phyloP scores from a whole-genome alignment of 805 yeast genomes.

The Metschnikowia shivogae region DNA sequence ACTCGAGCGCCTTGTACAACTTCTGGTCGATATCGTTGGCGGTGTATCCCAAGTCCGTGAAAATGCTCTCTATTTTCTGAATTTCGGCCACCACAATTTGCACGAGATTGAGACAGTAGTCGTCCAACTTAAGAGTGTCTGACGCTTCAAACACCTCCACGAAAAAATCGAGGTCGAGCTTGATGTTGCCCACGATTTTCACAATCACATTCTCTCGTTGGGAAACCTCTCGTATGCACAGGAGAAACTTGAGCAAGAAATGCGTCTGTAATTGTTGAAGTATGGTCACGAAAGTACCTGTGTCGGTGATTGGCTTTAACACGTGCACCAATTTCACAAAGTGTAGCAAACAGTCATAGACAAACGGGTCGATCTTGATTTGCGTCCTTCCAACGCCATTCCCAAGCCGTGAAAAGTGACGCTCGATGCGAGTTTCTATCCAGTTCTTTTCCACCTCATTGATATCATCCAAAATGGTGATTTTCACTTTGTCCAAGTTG shows the following conservation, averaged over 20 bases:
- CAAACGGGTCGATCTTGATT: conserved; percentile 32
- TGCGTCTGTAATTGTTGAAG: conserved; percentile 37
- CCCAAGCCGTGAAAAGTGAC: conserved; percentile 18
- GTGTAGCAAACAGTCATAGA: conserved; percentile 37
- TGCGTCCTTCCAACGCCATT: conserved; percentile 14
- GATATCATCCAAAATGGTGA: conserved; percentile 39
- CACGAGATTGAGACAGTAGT: conserved; percentile 29
- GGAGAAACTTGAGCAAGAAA: conserved; percentile 32
- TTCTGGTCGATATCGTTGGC: conserved; percentile 27
- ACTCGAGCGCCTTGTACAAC: conserved; percentile 24
- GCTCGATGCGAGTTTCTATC: conserved; percentile 27
- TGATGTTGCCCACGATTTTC: conserved; percentile 25
- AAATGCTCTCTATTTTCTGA: conserved; percentile 22
- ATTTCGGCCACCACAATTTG: conserved; percentile 28
- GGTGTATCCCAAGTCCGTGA: conserved; percentile 21
- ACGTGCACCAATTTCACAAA: conserved; percentile 38
- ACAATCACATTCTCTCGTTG: conserved; percentile 16
- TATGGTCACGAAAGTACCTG: conserved; percentile 31
- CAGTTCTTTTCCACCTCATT: conserved; percentile 32
- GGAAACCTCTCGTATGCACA: conserved; percentile 24
- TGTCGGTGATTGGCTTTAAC: conserved; percentile 38
- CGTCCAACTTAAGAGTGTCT: conserved; percentile 31
- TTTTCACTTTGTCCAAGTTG: conserved; percentile 38
- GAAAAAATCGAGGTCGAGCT: conserved; percentile 36
- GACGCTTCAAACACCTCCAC: conserved; percentile 38